phyloP scores from a whole-genome alignment of 768 basidiomycete genomes.

The Pleurotus salmoneostramineus region DNA sequence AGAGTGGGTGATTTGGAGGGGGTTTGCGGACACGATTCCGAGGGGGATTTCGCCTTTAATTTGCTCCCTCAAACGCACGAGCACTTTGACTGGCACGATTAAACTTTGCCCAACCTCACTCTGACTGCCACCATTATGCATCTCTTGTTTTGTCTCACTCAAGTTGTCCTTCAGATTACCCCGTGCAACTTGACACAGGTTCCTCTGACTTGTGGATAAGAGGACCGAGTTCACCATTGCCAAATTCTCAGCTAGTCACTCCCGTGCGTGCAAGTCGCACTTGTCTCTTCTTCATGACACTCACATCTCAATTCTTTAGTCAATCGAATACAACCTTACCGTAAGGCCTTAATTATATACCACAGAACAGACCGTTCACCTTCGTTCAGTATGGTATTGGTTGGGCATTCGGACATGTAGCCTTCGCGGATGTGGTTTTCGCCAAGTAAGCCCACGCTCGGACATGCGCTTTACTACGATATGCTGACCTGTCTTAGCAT shows the following conservation, averaged over 20 bases:
- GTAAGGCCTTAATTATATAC: conserved; percentile 32
- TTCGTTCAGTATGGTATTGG: conserved; percentile 70
- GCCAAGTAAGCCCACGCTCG: conserved; percentile 50
- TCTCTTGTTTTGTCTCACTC: not conserved
- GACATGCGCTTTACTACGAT: conserved; percentile 2
- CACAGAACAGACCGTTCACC: conserved; percentile 1
- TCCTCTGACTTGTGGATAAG: conserved; percentile 80
- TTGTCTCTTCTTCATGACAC: conserved; percentile 3
- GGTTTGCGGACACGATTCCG: too few species aligned
- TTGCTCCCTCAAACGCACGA: too few species aligned
- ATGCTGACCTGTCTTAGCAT: conserved; percentile 36
- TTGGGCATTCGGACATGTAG: conserved; percentile 66
- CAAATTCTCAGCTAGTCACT: conserved; percentile 34
- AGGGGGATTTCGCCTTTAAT: too few species aligned
- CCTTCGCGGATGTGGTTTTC: conserved; percentile 61
- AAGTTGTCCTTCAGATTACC: conserved; percentile 43
- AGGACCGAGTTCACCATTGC: conserved; percentile 40
- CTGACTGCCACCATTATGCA: too few species aligned
- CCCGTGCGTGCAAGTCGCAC: conserved; percentile 32
- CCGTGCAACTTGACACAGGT: conserved; percentile 81
- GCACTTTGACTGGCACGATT: too few species aligned
- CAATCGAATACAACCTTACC: conserved; percentile 54
- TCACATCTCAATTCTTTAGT: conserved; percentile 27
- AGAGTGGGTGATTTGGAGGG: too few species aligned
- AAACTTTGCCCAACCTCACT: too few species aligned